Conservation (phyloP, 2,329 filamentous ascomycete species). For the Botryotinia calthae region DNA sequence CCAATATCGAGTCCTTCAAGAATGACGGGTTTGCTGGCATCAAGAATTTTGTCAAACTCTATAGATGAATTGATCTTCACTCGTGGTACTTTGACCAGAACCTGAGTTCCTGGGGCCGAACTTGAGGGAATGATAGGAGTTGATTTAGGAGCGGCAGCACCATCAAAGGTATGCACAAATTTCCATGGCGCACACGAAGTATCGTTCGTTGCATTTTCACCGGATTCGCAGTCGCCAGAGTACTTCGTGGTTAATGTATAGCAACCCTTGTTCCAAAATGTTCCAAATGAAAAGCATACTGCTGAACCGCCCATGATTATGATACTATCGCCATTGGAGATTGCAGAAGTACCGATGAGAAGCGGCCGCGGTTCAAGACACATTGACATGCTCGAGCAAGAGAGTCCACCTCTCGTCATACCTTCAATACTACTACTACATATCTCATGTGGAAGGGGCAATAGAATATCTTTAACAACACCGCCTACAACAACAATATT, state of each 20-base stretch:
- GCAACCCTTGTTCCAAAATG: slow-evolving; percentile 69
- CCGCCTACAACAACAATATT: slow-evolving; percentile 46
- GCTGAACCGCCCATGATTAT: slow-evolving; percentile 75
- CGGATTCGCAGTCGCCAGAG: not conserved
- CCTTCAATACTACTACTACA: slow-evolving; percentile 12
- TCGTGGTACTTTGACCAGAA: slow-evolving; percentile 47
- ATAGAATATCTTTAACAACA: slow-evolving; percentile 43
- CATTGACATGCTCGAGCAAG: not conserved
- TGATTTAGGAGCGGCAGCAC: not conserved
- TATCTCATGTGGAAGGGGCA: slow-evolving; percentile 53
- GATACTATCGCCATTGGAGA: slow-evolving; percentile 49
- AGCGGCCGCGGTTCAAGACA: slow-evolving; percentile 55
- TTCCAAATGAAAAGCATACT: slow-evolving; percentile 88
- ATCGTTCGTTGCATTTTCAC: not conserved
- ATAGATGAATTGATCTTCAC: slow-evolving; percentile 50
- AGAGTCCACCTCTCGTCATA: not conserved
- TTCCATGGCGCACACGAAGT: slow-evolving; percentile 25
- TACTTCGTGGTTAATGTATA: slow-evolving; percentile 26
- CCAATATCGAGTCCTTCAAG: slow-evolving; percentile 67
- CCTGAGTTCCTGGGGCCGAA: not conserved
- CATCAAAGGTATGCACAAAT: slow-evolving; percentile 28
- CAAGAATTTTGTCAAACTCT: slow-evolving; percentile 61
- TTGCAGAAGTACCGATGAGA: slow-evolving; percentile 65
- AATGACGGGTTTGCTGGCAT: slow-evolving; percentile 59
- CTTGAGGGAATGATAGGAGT: not conserved